These are phyloP conservation scores for Nitzschia sp. DNA, from an alignment of 108 stramenopile species.

Conservation along the genomic window DNA sequence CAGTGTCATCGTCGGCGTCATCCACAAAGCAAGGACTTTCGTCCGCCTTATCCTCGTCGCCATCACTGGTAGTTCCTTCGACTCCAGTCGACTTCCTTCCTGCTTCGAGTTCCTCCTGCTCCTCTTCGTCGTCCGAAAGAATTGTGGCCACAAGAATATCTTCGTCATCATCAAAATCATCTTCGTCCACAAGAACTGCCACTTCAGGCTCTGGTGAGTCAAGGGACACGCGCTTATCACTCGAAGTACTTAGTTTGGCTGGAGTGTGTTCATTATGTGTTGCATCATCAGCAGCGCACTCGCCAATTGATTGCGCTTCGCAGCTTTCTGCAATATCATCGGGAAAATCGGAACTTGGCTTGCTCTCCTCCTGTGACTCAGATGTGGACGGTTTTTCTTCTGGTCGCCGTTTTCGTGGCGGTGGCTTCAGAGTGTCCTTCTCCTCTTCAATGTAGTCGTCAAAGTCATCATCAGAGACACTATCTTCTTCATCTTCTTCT, in stretches of 20 bases:
- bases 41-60: neutral
- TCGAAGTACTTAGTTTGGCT: too few species aligned
- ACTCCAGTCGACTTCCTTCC: neutral
- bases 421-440: neutral
- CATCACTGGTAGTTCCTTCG: neutral
- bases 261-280: too few species aligned
- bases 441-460: slow-evolving; percentile 5
- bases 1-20: neutral
- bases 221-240: neutral
- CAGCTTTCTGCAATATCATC: too few species aligned
- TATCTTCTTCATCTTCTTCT: slow-evolving; percentile 4
- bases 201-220: slow-evolving; percentile 26
- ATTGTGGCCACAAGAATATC: slow-evolving; percentile 38
- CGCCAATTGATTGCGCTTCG: too few species aligned
- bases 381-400: too few species aligned
- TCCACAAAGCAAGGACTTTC: too few species aligned
- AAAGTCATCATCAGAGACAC: slow-evolving; percentile 1
- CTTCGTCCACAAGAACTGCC: slow-evolving; percentile 29
- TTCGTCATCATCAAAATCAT: slow-evolving; percentile 18
- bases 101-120: neutral
- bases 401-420: too few species aligned
- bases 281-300: too few species aligned
- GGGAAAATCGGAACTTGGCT: too few species aligned
- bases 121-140: slow-evolving; percentile 17
- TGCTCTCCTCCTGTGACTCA: too few species aligned